A percentile compares a stretch with the other conserved stretches of the same genome.
Conservation (phyloP, 2,329 filamentous ascomycete genomes). For the Helotiales sp. region DNA sequence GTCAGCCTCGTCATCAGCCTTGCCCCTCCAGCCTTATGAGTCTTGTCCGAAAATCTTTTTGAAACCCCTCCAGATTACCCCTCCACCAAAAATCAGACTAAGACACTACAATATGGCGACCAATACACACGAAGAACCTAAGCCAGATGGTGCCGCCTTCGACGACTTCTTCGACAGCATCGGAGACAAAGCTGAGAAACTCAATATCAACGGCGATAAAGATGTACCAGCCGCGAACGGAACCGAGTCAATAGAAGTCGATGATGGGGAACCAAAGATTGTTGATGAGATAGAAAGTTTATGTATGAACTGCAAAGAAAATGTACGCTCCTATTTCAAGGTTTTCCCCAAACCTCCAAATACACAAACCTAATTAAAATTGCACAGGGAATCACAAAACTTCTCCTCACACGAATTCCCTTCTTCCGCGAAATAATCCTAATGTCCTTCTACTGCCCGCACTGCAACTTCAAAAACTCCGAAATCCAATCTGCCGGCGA, state of each 20-base stretch:
- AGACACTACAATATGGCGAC: slow-evolving; percentile 41
- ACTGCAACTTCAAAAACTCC: slow-evolving; percentile 88
- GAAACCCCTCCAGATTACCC: background rate
- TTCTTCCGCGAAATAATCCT: slow-evolving; percentile 98
- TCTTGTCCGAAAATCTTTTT: background rate
- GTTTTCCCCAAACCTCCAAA: background rate
- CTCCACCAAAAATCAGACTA: background rate
- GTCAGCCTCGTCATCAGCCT: background rate
- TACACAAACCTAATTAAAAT: no score
- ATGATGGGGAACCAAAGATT: slow-evolving; percentile 49
- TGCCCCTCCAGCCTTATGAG: background rate
- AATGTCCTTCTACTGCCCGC: slow-evolving; percentile 92
- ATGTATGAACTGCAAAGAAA: slow-evolving; percentile 83
- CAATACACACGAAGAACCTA: slow-evolving; percentile 40
- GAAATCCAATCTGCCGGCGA: slow-evolving; percentile 91
- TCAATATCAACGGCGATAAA: slow-evolving; percentile 39
- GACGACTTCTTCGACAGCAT: slow-evolving; percentile 64
- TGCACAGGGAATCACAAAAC: slow-evolving; percentile 80
- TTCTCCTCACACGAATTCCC: slow-evolving; percentile 89
- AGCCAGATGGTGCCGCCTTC: slow-evolving; percentile 41
- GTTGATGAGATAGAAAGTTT: slow-evolving; percentile 75
- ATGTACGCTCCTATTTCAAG: slow-evolving; percentile 50
- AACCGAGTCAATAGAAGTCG: slow-evolving; percentile 6
- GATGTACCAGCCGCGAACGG: slow-evolving; percentile 21
- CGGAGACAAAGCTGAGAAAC: slow-evolving; percentile 58